These are phyloP conservation scores for Phyllosticta citribraziliensis DNA, from an alignment of 2,329 filamentous ascomycete genomes.

Conservation along the genomic window DNA sequence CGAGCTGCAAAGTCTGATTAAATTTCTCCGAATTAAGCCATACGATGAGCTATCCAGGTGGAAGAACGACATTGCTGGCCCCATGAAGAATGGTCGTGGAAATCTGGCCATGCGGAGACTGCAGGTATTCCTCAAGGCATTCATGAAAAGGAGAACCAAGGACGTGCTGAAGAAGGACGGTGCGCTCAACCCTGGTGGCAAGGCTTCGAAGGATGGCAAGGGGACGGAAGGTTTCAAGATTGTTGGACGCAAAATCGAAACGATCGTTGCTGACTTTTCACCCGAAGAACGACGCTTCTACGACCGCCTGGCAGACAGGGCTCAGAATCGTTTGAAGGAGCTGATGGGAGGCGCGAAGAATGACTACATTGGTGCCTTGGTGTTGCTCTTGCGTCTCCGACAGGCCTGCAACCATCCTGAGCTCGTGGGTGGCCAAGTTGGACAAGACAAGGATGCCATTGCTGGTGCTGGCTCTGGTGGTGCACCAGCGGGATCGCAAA, in stretches of 20 bases:
- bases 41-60: conserved; percentile 79
- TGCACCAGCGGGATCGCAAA: conserved; percentile 17
- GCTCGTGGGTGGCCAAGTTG: conserved; percentile 74
- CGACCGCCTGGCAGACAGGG: conserved; percentile 68
- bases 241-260: conserved; percentile 80
- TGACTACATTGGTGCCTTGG: conserved; percentile 89
- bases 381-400: conserved; percentile 77
- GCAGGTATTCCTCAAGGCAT: conserved; percentile 75
- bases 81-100: conserved; percentile 82
- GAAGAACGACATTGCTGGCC: conserved; percentile 83
- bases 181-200: conserved; percentile 67
- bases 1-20: conserved; percentile 86
- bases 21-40: conserved; percentile 83
- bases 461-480: conserved; percentile 32
- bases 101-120: conserved; percentile 80
- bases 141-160: conserved; percentile 98
- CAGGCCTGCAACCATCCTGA: conserved; percentile 94
- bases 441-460: conserved; percentile 78
- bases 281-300: conserved; percentile 79
- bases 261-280: conserved; percentile 67
- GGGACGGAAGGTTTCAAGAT: conserved; percentile 68
- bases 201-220: conserved; percentile 43
- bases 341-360: conserved; percentile 76
- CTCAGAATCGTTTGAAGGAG: conserved; percentile 74
- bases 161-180: conserved; percentile 87